These are phyloP conservation scores for Curvularia sp. DNA, from an alignment of 2,329 filamentous ascomycete genomes.

Conservation along the genomic window DNA sequence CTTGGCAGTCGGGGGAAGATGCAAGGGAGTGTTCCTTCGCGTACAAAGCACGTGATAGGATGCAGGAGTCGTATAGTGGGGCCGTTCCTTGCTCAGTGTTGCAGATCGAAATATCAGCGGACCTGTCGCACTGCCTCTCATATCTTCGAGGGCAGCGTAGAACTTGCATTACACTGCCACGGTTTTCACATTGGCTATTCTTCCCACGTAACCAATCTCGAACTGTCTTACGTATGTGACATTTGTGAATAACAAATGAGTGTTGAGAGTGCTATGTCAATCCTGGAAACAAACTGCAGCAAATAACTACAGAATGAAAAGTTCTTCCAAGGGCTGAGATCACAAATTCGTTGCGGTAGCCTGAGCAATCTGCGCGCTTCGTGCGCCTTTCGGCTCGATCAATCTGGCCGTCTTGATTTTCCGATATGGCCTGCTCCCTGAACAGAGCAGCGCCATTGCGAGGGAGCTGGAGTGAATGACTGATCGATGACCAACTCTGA, in stretches of 20 bases:
- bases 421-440: background rate
- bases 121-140: background rate
- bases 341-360: too few species aligned
- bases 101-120: background rate
- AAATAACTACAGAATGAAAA: too few species aligned
- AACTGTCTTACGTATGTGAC: too few species aligned
- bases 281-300: too few species aligned
- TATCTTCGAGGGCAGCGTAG: background rate
- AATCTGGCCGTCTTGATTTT: background rate
- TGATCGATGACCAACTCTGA: background rate
- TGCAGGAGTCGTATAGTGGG: background rate
- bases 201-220: too few species aligned
- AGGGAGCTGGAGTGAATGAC: background rate
- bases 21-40: slow-evolving; percentile 10
- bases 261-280: too few species aligned
- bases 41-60: background rate
- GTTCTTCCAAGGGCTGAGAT: too few species aligned
- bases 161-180: too few species aligned
- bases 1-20: slow-evolving; percentile 5
- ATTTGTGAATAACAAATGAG: too few species aligned
- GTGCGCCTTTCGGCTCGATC: too few species aligned
- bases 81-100: background rate
- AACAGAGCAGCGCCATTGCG: background rate
- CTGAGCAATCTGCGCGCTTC: too few species aligned
- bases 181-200: too few species aligned